phyloP scores from a whole-genome alignment of 306 rosid genomes.

The Vicia villosa region DNA sequence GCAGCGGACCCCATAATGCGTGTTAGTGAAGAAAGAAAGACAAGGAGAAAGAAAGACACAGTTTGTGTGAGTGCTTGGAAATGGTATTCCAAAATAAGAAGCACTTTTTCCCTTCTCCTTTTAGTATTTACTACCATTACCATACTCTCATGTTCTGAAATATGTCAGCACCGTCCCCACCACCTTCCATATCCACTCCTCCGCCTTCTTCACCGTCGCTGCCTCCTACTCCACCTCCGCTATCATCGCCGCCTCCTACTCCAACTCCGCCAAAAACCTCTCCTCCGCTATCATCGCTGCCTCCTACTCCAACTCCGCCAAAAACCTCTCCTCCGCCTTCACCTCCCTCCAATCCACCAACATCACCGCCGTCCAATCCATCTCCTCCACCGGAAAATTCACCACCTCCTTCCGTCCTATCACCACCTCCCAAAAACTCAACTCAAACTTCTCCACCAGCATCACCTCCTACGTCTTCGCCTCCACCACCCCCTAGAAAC shows the following conservation, averaged over 20 bases:
- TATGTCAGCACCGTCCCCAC: too few species aligned
- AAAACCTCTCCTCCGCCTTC: slow-evolving; percentile 44
- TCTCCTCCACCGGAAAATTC: slow-evolving; percentile 42
- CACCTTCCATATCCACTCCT: slow-evolving; percentile 12
- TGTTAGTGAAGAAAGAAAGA: too few species aligned
- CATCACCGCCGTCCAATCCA: slow-evolving; percentile 22
- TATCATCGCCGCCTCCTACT: slow-evolving; percentile 42
- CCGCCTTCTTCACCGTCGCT: slow-evolving; percentile 17
- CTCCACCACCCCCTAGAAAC: slow-evolving; percentile 46
- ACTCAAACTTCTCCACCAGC: too few species aligned
- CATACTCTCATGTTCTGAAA: too few species aligned
- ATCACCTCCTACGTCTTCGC: neutral
- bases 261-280: slow-evolving; percentile 31
- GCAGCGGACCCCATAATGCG: too few species aligned
- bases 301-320: slow-evolving; percentile 38
- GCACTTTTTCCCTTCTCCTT: too few species aligned
- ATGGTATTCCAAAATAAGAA: too few species aligned
- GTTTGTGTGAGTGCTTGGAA: too few species aligned
- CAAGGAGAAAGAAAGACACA: too few species aligned
- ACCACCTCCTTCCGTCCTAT: slow-evolving; percentile 37
- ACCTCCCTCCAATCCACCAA: slow-evolving; percentile 45
- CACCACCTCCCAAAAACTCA: slow-evolving; percentile 11
- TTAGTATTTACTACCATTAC: too few species aligned
- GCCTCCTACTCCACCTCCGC: slow-evolving; percentile 3
- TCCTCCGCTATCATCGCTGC: slow-evolving; percentile 42